Percentiles rank a stretch among this genome's conserved stretches.
phyloP scores from a whole-genome alignment of 352 stramenopile species.

The Achlya hypogyna region DNA sequence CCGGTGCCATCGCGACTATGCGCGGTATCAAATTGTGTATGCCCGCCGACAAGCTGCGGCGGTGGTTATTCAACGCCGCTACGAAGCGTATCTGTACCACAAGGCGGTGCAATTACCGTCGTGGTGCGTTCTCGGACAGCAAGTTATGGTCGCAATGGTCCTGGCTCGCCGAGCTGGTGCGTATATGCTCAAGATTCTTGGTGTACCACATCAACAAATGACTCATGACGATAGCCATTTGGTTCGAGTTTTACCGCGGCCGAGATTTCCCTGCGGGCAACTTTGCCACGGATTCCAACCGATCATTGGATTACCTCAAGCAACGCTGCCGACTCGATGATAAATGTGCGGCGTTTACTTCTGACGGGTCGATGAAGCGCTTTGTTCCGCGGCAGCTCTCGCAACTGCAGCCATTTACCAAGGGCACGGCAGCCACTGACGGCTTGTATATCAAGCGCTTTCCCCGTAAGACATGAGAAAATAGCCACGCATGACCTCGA shows the following conservation, averaged over 20 bases:
- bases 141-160: constrained; percentile 54
- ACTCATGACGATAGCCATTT: constrained; percentile 46
- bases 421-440: constrained; percentile 21
- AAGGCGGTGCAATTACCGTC: constrained; percentile 40
- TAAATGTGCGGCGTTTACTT: constrained; percentile 56
- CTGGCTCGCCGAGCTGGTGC: constrained; percentile 25
- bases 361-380: constrained; percentile 60
- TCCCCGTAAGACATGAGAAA: background rate
- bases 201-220: too few relatives aligned
- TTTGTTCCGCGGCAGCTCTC: constrained; percentile 68
- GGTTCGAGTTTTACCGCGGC: constrained; percentile 65
- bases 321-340: constrained; percentile 57
- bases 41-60: constrained; percentile 29
- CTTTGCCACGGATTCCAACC: constrained; percentile 26
- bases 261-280: constrained; percentile 70
- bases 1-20: constrained; percentile 26
- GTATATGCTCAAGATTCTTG: background rate
- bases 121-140: constrained; percentile 53
- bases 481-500: background rate
- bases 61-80: constrained; percentile 55
- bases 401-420: constrained; percentile 46
- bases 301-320: constrained; percentile 34
- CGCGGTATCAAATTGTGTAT: constrained; percentile 28
- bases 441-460: constrained; percentile 13
- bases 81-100: constrained; percentile 60